A percentile compares a stretch with the other conserved stretches of the same genome.
phyloP scores from a whole-genome alignment of 208 protist species.

The Naegleria gruberi region DNA sequence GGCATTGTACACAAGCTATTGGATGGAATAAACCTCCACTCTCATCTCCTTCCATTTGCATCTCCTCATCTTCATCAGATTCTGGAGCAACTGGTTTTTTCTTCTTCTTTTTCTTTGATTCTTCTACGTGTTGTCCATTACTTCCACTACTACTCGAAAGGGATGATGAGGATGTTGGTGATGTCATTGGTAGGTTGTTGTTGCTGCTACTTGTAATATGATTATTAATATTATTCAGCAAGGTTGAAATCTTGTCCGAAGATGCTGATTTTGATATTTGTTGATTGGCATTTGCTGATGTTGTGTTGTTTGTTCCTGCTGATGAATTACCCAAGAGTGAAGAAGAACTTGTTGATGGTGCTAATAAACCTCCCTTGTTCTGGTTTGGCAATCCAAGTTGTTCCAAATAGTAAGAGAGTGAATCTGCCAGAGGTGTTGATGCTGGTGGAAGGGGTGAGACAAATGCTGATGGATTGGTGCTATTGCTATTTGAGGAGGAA shows the following conservation, averaged over 20 bases:
- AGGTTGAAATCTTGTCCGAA: too few relatives aligned
- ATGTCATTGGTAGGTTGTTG: not conserved
- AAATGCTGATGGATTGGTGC: too few relatives aligned
- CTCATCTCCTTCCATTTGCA: not conserved
- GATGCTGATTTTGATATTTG: too few relatives aligned
- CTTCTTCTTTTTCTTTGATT: not conserved
- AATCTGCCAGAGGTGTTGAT: not conserved
- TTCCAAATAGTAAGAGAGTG: not conserved
- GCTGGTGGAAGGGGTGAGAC: not conserved
- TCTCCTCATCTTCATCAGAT: not conserved
- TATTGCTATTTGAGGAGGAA: not conserved
- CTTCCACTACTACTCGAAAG: not conserved
- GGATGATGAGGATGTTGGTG: not conserved
- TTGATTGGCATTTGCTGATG: too few relatives aligned
- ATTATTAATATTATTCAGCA: too few relatives aligned
- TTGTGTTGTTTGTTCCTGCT: too few relatives aligned
- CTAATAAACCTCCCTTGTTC: too few relatives aligned
- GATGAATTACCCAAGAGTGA: too few relatives aligned
- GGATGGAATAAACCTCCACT: not conserved
- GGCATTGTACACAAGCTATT: not conserved
- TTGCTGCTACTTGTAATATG: not conserved
- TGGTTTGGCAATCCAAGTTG: too few relatives aligned
- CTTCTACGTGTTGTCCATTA: not conserved
- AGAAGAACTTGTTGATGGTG: too few relatives aligned
- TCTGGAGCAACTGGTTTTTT: not conserved